These are phyloP conservation scores for Carex cristatella DNA, from an alignment of 176 grass and related monocot species.

Conservation along the genomic window DNA sequence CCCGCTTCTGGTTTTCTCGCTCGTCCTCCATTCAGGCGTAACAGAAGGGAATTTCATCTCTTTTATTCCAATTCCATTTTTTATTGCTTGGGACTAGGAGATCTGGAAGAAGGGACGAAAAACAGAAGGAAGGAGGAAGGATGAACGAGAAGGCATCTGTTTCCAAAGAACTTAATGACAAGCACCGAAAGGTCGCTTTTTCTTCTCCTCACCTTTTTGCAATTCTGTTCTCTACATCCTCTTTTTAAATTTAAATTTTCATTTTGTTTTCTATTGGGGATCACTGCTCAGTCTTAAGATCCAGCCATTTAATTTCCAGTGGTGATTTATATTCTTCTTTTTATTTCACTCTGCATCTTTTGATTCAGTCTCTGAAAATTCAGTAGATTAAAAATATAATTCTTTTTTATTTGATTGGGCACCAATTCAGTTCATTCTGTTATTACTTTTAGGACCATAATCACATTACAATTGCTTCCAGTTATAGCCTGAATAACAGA, in stretches of 20 bases:
- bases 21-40: not conserved
- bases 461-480: not conserved
- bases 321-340: not conserved
- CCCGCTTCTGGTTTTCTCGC: not conserved
- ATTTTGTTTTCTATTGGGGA: not conserved
- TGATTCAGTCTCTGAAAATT: not conserved
- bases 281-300: not conserved
- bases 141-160: constrained; percentile 97
- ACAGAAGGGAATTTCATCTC: not conserved
- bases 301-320: not conserved
- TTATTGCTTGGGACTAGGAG: not conserved
- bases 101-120: not conserved
- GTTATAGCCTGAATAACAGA: not conserved
- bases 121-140: not conserved
- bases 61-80: not conserved
- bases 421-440: not conserved
- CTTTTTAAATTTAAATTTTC: not conserved
- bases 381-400: not conserved
- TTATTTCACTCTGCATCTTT: not conserved
- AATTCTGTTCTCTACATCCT: not conserved
- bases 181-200: constrained; percentile 62
- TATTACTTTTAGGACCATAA: too few relatives aligned
- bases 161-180: constrained; percentile 94
- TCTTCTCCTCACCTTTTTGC: not conserved
- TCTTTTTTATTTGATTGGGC: not conserved